Base-by-base conservation (phyloP, 2,329 filamentous ascomycete genomes). In the Albophoma yamanashiensis region DNA sequence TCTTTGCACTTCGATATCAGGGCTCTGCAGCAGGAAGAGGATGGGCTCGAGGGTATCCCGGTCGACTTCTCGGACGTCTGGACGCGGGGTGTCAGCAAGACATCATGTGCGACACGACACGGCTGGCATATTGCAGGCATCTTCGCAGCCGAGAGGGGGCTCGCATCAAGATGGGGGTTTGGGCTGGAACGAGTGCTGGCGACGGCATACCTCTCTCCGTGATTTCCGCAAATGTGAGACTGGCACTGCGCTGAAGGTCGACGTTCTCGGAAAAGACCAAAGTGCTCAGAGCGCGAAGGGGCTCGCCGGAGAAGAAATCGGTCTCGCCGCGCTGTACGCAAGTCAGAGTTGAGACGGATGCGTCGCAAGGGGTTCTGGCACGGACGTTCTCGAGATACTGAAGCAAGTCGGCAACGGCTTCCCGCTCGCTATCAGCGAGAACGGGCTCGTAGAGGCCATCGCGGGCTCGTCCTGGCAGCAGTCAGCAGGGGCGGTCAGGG, bases 221-320 rank as follows among this genome's bases (percentile, higher is more conserved):
- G 67, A 99, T 99, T 75, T 99, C 94, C 62, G 94, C 94, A 81
- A 99, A 99, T 2, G 94, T 99, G 74, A 99, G 84, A 74, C 93
- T 97, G 58, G 94, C 94, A 77, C 94, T 97, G 66, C 94, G 85
- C 78, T 99, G 94, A 58, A 99, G 82, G 74, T 99, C 94, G 73
- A 99, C 92, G 78, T 99, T 99, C 75, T 97, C 92, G 61, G 94
- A 99, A 74, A 96, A 99, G 61, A 99, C 94, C 34, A 99, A 84
- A 15, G 93, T 99, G 76, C 91, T 97, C 60, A 99, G 79, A 55
- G 94, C 93, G 75, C 89, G 89, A 61, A 99, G 85, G 55, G 94
- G 94, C 71, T 97, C 92, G 75, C 94, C 94, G 43, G 90, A 88
- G 77, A 99, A 99, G 84, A 99, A 99, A 75, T 99, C 93, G 69